A percentile compares a stretch with the other conserved stretches of the same genome.
phyloP scores from a whole-genome alignment of 495 filamentous ascomycete species.

The Annulohypoxylon maeteangense region DNA sequence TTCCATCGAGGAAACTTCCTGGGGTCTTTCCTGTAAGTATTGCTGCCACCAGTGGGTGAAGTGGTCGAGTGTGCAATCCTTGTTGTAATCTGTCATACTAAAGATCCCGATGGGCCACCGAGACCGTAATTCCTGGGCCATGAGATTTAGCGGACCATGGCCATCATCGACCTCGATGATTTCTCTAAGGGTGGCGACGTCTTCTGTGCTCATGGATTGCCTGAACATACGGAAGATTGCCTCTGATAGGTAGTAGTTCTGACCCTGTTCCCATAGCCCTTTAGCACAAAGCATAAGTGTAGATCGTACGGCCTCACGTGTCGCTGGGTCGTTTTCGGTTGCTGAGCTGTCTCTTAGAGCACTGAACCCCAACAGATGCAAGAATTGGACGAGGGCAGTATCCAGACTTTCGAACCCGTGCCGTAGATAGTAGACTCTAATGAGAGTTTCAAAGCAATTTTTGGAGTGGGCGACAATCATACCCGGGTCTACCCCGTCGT shows the following conservation, averaged over 20 bases:
- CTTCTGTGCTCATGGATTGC: conserved; percentile 25
- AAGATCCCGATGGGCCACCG: conserved; percentile 35
- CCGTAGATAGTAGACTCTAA: conserved; percentile 55
- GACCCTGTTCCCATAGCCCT: conserved; percentile 37
- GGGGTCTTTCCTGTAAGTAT: conserved; percentile 11
- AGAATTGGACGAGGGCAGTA: conserved; percentile 21
- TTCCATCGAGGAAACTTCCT: not conserved
- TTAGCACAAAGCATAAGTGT: conserved; percentile 39
- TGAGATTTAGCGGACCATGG: conserved; percentile 18
- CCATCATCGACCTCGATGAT: conserved; percentile 30
- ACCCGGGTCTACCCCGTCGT: conserved; percentile 30
- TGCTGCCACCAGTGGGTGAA: conserved; percentile 31
- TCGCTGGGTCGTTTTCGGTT: conserved; percentile 17
- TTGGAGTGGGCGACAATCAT: conserved; percentile 36
- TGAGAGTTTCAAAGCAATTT: conserved; percentile 45
- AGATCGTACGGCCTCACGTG: conserved; percentile 26
- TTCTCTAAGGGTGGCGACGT: conserved; percentile 19
- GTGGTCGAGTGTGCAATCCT: conserved; percentile 24
- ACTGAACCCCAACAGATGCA: conserved; percentile 33
- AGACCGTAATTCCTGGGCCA: conserved; percentile 25
- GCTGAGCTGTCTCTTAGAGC: conserved; percentile 17
- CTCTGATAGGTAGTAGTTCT: conserved; percentile 37
- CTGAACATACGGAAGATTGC: conserved; percentile 29
- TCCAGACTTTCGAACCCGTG: conserved; percentile 53
- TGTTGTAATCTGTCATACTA: conserved; percentile 24